Percentiles rank a stretch among this genome's conserved stretches.
Evolutionary conservation across 345 rosid species (phyloP).

Genomic region (Citrus maxima): DNA sequence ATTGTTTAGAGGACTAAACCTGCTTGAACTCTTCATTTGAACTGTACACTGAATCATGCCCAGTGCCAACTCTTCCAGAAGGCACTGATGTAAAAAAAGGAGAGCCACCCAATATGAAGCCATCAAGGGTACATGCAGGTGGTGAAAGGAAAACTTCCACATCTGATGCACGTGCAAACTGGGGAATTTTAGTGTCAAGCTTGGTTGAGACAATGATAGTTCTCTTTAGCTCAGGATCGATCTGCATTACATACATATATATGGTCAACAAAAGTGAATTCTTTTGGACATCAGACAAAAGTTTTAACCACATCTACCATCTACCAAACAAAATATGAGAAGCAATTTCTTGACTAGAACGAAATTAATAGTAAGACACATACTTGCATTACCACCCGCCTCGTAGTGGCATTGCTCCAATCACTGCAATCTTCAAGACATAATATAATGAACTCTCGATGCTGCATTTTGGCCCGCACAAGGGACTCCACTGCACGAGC

Average conservation of each 20-base stretch:
- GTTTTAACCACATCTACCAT: background rate
- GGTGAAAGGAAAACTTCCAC: slow-evolving; percentile 95
- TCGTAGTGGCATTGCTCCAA: slow-evolving; percentile 92
- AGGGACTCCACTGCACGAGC: slow-evolving; percentile 90
- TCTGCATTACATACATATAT: slow-evolving; percentile 32
- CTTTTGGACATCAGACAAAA: background rate
- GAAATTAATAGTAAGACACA: slow-evolving; percentile 14
- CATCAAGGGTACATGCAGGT: slow-evolving; percentile 79
- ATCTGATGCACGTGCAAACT: slow-evolving; percentile 82
- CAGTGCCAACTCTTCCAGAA: slow-evolving; percentile 89
- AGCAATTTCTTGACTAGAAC: background rate
- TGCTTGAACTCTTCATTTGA: slow-evolving; percentile 89
- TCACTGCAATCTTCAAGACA: slow-evolving; percentile 98
- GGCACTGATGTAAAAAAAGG: slow-evolving; percentile 98
- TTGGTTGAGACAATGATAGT: slow-evolving; percentile 87
- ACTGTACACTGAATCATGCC: slow-evolving; percentile 65
- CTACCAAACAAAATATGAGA: background rate
- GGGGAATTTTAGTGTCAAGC: slow-evolving; percentile 92
- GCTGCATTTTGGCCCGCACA: slow-evolving; percentile 94
- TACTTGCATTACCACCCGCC: slow-evolving; percentile 95
- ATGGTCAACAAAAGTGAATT: slow-evolving; percentile 20
- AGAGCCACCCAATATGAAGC: slow-evolving; percentile 76
- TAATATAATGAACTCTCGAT: slow-evolving; percentile 81
- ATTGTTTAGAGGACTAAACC: slow-evolving; percentile 36
- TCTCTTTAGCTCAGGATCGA: slow-evolving; percentile 95